Conservation (phyloP, 176 grass and related monocot species). For the Melocanna baccifera region DNA sequence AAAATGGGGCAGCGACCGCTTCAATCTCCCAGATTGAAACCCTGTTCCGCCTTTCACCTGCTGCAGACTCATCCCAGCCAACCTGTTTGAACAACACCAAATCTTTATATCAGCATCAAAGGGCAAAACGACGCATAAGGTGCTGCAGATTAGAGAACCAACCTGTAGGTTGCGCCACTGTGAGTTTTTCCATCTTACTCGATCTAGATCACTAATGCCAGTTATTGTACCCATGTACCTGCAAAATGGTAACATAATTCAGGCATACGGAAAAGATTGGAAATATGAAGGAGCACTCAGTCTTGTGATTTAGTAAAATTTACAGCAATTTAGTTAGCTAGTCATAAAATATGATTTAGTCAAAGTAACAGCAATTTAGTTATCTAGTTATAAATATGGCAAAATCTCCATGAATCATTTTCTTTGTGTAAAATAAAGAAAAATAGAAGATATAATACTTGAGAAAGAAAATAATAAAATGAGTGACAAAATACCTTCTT, state of each 20-base stretch:
- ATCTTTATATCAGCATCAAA: background rate
- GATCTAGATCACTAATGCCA: slow-evolving; percentile 77
- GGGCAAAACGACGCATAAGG: background rate
- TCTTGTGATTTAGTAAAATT: background rate
- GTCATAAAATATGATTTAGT: background rate
- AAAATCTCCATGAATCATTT: background rate
- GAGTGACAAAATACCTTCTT: slow-evolving; percentile 46
- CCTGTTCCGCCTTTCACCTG: slow-evolving; percentile 68
- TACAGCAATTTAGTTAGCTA: background rate
- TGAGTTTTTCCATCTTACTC: slow-evolving; percentile 77
- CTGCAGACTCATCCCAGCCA: slow-evolving; percentile 83
- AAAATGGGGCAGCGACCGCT: slow-evolving; percentile 72
- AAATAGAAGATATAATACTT: background rate
- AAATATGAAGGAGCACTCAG: background rate
- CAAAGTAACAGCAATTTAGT: background rate
- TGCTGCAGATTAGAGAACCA: slow-evolving; percentile 12
- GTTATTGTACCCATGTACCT: slow-evolving; percentile 94
- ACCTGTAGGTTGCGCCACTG: slow-evolving; percentile 87
- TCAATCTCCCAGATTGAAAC: slow-evolving; percentile 91
- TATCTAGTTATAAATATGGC: background rate
- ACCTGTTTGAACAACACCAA: slow-evolving; percentile 45
- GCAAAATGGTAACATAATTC: slow-evolving; percentile 23
- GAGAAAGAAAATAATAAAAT: background rate
- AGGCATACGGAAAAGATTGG: background rate
- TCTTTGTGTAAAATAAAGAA: background rate